Percentiles rank a stretch among this genome's conserved stretches.
Conservation (phyloP, 345 rosid genomes). For the Erucastrum elatum region DNA sequence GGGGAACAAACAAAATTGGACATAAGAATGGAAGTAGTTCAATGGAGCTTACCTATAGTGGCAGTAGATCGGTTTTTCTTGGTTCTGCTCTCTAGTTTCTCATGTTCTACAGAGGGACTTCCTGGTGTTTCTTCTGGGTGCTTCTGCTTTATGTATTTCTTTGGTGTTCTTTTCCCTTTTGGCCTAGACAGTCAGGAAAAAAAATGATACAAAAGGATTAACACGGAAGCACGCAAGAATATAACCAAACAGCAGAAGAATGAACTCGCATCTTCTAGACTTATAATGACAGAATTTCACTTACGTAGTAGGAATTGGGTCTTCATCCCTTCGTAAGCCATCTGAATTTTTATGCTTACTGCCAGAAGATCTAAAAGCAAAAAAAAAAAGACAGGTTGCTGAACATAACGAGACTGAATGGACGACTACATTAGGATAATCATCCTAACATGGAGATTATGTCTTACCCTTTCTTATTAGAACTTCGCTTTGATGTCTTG, state of each 20-base stretch:
- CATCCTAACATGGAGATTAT: conserved; percentile 1
- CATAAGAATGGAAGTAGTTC: conserved; percentile 12
- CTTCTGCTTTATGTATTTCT: conserved; percentile 50
- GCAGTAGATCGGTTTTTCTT: conserved; percentile 45
- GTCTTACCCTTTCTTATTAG: conserved; percentile 51
- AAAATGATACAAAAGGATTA: neutral
- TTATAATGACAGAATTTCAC: conserved; percentile 34
- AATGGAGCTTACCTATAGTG: conserved; percentile 44
- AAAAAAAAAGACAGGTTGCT: neutral
- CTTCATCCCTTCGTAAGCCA: conserved; percentile 45
- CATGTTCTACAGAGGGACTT: conserved; percentile 42
- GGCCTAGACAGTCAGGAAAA: conserved; percentile 43
- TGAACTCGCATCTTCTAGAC: conserved; percentile 2
- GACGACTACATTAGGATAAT: neutral
- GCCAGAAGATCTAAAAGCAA: conserved; percentile 55
- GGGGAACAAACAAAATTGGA: neutral
- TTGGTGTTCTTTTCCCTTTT: conserved; percentile 85
- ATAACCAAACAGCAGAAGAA: neutral
- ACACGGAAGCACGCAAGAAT: neutral
- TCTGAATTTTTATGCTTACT: conserved; percentile 47
- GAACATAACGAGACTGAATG: neutral
- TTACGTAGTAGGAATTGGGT: conserved; percentile 55
- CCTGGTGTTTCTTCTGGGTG: conserved; percentile 37
- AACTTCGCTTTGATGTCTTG: conserved; percentile 46
- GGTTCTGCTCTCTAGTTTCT: conserved; percentile 50